phyloP scores from a whole-genome alignment of 202 grass and related monocot genomes.

The Panicum virgatum region DNA sequence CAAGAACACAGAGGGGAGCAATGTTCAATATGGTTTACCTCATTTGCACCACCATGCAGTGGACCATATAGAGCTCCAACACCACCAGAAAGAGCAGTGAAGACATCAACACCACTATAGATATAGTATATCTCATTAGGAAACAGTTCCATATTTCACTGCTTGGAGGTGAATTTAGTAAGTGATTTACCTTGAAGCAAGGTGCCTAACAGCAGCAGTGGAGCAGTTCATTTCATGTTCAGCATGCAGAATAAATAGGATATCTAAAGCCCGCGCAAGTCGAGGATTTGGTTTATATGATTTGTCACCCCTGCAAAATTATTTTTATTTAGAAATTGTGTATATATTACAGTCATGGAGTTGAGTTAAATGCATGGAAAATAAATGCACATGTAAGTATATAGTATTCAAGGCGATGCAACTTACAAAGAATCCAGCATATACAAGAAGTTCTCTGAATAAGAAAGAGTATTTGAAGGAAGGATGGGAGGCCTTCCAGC shows the following conservation, averaged over 20 bases:
- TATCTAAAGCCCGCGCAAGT: constrained; percentile 77
- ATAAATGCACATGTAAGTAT: constrained; percentile 4
- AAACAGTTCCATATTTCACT: constrained; percentile 20
- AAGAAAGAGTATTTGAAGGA: constrained; percentile 85
- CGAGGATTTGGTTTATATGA: constrained; percentile 79
- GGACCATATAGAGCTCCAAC: constrained; percentile 98
- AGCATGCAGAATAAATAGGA: constrained; percentile 98
- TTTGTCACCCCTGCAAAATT: constrained; percentile 63
- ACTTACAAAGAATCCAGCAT: constrained; percentile 97
- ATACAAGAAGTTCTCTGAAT: constrained; percentile 93
- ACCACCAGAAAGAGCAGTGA: constrained; percentile 89
- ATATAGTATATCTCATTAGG: constrained; percentile 40
- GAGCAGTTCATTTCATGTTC: constrained; percentile 99
- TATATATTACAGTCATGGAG: background rate
- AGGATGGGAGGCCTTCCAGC: constrained; percentile 80
- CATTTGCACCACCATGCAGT: constrained; percentile 96
- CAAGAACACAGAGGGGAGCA: background rate
- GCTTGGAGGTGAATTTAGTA: constrained; percentile 4
- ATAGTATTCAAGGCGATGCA: background rate
- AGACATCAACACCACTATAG: constrained; percentile 94
- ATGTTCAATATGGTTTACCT: constrained; percentile 48
- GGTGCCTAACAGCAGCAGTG: constrained; percentile 88
- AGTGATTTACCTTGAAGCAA: constrained; percentile 87
- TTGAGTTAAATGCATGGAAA: background rate
- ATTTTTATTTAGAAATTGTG: constrained; percentile 4